Conservation (phyloP, 352 stramenopile genomes). For the Globisporangium middletonii region DNA sequence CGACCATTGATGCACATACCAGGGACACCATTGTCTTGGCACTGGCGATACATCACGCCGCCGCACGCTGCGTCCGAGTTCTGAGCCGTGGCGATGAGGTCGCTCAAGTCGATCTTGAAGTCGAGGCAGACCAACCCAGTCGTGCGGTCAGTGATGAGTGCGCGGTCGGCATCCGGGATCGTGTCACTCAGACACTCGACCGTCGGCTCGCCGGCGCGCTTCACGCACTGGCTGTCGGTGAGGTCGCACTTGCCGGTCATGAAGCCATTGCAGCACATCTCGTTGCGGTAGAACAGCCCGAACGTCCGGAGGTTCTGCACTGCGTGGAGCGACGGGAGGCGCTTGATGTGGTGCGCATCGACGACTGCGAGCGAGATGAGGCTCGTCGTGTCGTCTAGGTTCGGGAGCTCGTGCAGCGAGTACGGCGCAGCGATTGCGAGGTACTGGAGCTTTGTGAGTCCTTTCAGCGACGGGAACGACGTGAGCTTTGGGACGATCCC, state of each 20-base stretch:
- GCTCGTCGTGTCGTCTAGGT: constrained; percentile 18
- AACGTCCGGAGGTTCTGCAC: constrained; percentile 12
- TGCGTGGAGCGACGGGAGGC: constrained; percentile 15
- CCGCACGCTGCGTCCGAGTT: no score
- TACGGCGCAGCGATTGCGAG: constrained; percentile 21
- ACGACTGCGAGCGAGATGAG: constrained; percentile 21
- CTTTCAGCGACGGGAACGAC: constrained; percentile 27
- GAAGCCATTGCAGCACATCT: constrained; percentile 18
- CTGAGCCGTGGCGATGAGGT: no score
- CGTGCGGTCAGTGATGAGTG: not conserved
- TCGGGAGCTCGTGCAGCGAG: constrained; percentile 21
- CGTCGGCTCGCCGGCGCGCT: not conserved
- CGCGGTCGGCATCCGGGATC: not conserved
- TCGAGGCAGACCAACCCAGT: not conserved
- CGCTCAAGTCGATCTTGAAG: not conserved
- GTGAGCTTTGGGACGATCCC: constrained; percentile 21
- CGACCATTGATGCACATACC: no score
- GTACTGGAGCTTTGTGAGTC: constrained; percentile 23
- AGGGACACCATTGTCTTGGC: no score
- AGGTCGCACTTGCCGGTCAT: constrained; percentile 4
- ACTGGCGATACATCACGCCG: no score
- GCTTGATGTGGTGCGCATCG: constrained; percentile 20
- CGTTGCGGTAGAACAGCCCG: constrained; percentile 3
- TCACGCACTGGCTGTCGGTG: not conserved
- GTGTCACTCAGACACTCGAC: not conserved